phyloP scores from a whole-genome alignment of 768 basidiomycete genomes.

The Russula griseocarnosa region DNA sequence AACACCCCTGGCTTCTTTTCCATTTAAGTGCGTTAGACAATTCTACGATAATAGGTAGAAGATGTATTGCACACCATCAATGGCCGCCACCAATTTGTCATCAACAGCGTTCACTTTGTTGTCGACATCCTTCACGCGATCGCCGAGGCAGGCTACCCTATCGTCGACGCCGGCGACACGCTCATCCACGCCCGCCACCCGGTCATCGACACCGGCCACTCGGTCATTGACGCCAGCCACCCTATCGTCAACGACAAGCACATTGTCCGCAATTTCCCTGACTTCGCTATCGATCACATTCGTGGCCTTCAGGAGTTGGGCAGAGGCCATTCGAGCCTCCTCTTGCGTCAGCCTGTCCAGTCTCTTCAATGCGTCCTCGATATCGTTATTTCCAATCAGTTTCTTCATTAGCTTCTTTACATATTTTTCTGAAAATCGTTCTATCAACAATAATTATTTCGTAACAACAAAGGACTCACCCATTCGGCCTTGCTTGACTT shows the following conservation, averaged over 20 bases:
- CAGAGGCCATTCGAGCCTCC: not conserved
- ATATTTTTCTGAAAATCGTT: not conserved
- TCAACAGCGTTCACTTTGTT: not conserved
- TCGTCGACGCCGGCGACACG: too few relatives aligned
- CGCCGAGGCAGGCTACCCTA: too few relatives aligned
- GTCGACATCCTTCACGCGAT: not conserved
- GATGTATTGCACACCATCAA: not conserved
- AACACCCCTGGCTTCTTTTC: not conserved
- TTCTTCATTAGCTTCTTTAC: not conserved
- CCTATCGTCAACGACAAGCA: not conserved
- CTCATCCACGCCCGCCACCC: not conserved
- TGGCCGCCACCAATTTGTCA: not conserved
- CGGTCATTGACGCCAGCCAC: not conserved
- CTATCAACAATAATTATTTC: too few relatives aligned
- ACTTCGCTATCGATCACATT: not conserved
- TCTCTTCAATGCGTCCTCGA: not conserved
- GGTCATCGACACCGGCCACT: too few relatives aligned
- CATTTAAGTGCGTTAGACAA: too few relatives aligned
- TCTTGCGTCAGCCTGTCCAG: constrained; percentile 4
- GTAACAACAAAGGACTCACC: not conserved
- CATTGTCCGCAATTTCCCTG: not conserved
- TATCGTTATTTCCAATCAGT: not conserved
- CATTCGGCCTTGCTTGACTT: not conserved
- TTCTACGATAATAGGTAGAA: too few relatives aligned
- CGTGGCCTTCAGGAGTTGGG: not conserved